phyloP scores from a whole-genome alignment of 1,284 basidiomycete species.

The Fistulinella staudtii region DNA sequence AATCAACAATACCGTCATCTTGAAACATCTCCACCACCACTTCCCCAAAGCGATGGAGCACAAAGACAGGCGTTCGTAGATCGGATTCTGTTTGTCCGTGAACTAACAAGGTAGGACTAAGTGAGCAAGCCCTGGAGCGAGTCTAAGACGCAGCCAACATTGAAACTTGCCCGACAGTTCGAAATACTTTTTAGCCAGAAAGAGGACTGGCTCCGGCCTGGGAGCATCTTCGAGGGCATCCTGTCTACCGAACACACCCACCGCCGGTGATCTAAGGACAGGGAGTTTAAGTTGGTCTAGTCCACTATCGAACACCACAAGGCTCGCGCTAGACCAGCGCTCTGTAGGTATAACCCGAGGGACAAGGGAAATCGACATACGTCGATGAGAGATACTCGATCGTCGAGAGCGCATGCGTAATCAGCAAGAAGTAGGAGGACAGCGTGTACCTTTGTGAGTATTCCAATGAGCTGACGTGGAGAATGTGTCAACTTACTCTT shows the following conservation, averaged over 20 bases:
- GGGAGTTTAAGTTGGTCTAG: constrained; percentile 56
- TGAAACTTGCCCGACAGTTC: constrained; percentile 40
- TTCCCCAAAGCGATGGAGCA: constrained; percentile 5
- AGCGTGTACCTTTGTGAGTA: constrained; percentile 26
- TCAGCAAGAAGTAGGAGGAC: constrained; percentile 33
- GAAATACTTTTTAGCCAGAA: constrained; percentile 42
- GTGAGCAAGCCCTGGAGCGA: constrained; percentile 2
- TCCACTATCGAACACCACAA: constrained; percentile 61
- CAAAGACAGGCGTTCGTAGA: constrained; percentile 7
- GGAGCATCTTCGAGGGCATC: constrained; percentile 22
- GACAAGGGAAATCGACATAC: constrained; percentile 13
- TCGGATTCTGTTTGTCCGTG: constrained; percentile 3
- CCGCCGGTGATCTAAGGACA: constrained; percentile 37
- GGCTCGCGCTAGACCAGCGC: constrained; percentile 23
- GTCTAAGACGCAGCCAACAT: constrained; percentile 26
- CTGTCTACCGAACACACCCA: constrained; percentile 13
- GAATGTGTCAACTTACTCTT: constrained; percentile 23
- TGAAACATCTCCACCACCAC: neutral
- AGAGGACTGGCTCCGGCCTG: constrained; percentile 30
- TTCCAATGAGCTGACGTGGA: constrained; percentile 1
- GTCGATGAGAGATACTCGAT: constrained; percentile 16
- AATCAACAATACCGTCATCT: constrained; percentile 12
- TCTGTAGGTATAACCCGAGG: constrained; percentile 6
- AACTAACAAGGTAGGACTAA: constrained; percentile 11
- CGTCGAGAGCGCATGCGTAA: constrained; percentile 31